Evolutionary conservation across 1,284 basidiomycete genomes (phyloP).

Genomic region (Lignosus rhinocerotis): DNA sequence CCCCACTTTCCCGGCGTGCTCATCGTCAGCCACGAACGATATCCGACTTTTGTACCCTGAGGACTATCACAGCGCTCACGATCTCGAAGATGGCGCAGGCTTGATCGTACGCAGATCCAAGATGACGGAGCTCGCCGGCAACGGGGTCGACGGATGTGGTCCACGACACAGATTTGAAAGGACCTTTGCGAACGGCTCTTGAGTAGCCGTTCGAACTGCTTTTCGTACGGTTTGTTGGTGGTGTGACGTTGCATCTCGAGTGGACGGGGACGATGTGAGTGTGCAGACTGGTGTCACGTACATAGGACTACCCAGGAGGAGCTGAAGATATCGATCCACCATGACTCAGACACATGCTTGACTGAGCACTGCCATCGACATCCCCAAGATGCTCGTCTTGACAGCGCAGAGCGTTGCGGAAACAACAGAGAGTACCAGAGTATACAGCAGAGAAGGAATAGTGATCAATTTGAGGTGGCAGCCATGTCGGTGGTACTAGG

Average conservation of each 20-base stretch:
- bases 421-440: not conserved
- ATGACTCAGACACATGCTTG: not conserved
- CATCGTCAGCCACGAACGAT: conserved; percentile 44
- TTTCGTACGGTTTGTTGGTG: conserved; percentile 49
- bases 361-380: not conserved
- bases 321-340: not conserved
- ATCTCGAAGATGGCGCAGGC: conserved; percentile 44
- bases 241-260: conserved; percentile 23
- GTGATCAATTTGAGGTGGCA: not conserved
- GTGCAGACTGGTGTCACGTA: no score
- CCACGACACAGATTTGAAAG: conserved; percentile 51
- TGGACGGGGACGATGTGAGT: not conserved
- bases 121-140: conserved; percentile 41
- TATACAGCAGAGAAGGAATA: not conserved
- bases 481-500: conserved; percentile 17
- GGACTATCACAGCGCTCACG: conserved; percentile 38
- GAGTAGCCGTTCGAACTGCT: conserved; percentile 50
- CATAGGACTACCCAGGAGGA: no score
- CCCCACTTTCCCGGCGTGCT: conserved; percentile 44
- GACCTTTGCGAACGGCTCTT: conserved; percentile 47
- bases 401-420: not conserved
- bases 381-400: not conserved
- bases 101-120: conserved; percentile 46
- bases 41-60: conserved; percentile 44
- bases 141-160: conserved; percentile 48